Evolutionary conservation across 2,329 filamentous ascomycete genomes (phyloP).

Genomic region (Colletotrichum sidae): DNA sequence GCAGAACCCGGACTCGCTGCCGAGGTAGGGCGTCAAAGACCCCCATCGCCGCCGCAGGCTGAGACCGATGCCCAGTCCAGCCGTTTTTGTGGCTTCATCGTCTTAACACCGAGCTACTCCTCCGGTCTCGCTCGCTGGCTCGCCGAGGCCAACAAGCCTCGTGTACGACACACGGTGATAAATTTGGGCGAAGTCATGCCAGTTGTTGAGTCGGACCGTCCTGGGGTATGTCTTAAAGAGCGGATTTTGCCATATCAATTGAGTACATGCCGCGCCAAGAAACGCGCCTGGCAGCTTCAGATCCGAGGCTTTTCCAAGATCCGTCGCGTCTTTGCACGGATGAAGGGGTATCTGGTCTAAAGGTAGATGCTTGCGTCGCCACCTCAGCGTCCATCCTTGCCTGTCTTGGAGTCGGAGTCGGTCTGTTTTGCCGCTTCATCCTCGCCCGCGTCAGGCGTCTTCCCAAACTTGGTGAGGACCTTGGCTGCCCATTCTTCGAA

Average conservation of each 20-base stretch:
- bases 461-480: constrained; percentile 64
- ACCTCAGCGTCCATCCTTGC: constrained; percentile 32
- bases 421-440: constrained; percentile 9
- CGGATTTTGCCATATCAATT: constrained; percentile 27
- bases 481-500: constrained; percentile 72
- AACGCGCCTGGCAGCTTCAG: constrained; percentile 12
- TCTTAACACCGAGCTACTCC: constrained; percentile 18
- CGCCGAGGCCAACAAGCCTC: constrained; percentile 3
- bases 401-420: constrained; percentile 28
- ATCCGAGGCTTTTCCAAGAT: constrained; percentile 18
- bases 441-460: constrained; percentile 39
- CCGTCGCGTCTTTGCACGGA: constrained; percentile 2
- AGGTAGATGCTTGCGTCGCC: constrained; percentile 31
- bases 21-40: constrained; percentile 7
- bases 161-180: constrained; percentile 9
- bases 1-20: constrained; percentile 21
- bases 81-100: constrained; percentile 31
- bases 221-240: constrained; percentile 30
- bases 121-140: constrained; percentile 32
- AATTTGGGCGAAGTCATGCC: constrained; percentile 10
- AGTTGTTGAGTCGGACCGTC: constrained; percentile 24
- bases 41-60: constrained; percentile 17
- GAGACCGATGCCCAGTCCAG: constrained; percentile 25
- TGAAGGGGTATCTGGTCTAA: constrained; percentile 12
- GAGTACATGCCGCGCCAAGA: constrained; percentile 26